These are phyloP conservation scores for Rubroshorea leprosula DNA, from an alignment of 345 rosid genomes.

Conservation along the genomic window DNA sequence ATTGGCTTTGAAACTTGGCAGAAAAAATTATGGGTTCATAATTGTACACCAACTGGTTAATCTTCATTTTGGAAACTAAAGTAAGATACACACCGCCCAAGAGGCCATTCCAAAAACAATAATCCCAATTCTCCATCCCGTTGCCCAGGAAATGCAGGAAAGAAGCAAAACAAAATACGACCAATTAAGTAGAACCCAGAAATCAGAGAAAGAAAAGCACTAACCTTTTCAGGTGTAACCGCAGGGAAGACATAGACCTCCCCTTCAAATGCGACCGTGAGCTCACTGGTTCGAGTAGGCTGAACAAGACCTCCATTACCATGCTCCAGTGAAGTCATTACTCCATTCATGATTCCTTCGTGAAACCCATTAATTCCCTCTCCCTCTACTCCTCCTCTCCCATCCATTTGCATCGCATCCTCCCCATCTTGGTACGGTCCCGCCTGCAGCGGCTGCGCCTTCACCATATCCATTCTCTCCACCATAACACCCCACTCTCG, in stretches of 20 bases:
- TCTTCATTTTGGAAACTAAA: no score
- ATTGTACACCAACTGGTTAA: no score
- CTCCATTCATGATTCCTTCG: constrained; percentile 12
- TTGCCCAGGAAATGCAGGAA: no score
- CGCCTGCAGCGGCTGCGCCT: constrained; percentile 19
- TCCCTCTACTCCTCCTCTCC: constrained; percentile 2
- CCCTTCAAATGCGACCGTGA: constrained; percentile 41
- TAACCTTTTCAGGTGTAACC: constrained; percentile 35
- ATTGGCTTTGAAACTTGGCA: no score
- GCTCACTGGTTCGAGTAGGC: constrained; percentile 35
- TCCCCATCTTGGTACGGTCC: constrained; percentile 9
- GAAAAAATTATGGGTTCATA: no score
- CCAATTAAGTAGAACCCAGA: not conserved
- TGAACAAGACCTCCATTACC: constrained; percentile 7
- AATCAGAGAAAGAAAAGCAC: no score
- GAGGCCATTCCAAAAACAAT: no score
- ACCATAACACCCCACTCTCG: constrained; percentile 13
- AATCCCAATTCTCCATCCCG: no score
- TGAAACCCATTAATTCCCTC: constrained; percentile 3
- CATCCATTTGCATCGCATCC: not conserved
- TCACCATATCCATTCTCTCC: constrained; percentile 25
- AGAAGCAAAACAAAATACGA: no score
- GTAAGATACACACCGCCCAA: no score
- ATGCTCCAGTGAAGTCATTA: constrained; percentile 7
- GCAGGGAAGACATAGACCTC: constrained; percentile 46